A percentile compares a stretch with the other conserved stretches of the same genome.
phyloP scores from a whole-genome alignment of 805 yeast genomes.

The Maudiozyma serrabonitensis region DNA sequence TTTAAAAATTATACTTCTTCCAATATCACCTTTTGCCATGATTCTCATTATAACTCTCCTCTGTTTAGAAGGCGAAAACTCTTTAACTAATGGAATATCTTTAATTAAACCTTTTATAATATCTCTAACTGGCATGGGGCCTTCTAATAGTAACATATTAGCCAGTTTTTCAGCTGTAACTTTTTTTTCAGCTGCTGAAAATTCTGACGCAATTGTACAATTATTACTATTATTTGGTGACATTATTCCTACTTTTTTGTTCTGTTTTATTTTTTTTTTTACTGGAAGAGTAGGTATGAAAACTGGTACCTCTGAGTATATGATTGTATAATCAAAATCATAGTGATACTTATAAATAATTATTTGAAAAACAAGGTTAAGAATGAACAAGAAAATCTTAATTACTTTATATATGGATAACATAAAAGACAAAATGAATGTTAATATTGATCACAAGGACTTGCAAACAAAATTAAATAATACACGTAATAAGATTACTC shows the following conservation, averaged over 20 bases:
- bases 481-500: no score
- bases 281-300: no score
- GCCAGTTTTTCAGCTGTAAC: constrained; percentile 77
- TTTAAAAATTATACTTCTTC: constrained; percentile 57
- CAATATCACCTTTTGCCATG: constrained; percentile 58
- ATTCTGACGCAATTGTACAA: neutral
- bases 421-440: no score
- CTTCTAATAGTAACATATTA: constrained; percentile 55
- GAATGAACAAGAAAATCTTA: no score
- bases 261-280: no score
- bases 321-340: no score
- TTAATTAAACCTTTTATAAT: constrained; percentile 66
- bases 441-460: no score
- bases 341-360: no score
- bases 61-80: constrained; percentile 75
- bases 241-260: neutral
- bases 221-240: neutral
- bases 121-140: constrained; percentile 85
- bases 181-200: constrained; percentile 52
- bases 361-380: no score
- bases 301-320: no score
- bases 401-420: no score
- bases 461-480: no score
- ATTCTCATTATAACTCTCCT: constrained; percentile 83
- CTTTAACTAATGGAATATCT: constrained; percentile 71